These are phyloP conservation scores for Paraglomus brasilianum DNA, from an alignment of 192 early-diverging fungal species.

Conservation along the genomic window DNA sequence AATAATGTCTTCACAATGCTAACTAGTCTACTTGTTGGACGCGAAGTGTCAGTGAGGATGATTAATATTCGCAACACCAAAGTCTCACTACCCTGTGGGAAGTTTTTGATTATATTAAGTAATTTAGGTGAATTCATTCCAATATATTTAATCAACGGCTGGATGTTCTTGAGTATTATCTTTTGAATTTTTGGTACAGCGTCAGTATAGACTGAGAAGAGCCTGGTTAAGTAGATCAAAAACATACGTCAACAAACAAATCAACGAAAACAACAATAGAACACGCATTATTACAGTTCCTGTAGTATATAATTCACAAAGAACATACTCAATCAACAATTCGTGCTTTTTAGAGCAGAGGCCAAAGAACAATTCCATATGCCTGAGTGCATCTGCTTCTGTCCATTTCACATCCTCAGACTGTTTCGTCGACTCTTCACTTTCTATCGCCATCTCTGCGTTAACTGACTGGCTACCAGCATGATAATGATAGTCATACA, in stretches of 20 bases:
- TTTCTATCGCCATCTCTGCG: background rate
- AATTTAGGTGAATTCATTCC: slow-evolving; percentile 55
- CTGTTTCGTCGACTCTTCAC: slow-evolving; percentile 17
- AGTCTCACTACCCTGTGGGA: slow-evolving; percentile 70
- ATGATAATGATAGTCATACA: slow-evolving; percentile 26
- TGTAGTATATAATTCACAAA: background rate
- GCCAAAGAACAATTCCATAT: slow-evolving; percentile 75
- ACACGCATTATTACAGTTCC: slow-evolving; percentile 26
- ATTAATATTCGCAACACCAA: slow-evolving; percentile 63
- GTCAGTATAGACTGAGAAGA: slow-evolving; percentile 51
- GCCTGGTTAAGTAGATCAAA: slow-evolving; percentile 36
- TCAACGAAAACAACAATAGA: slow-evolving; percentile 31
- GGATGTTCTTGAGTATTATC: slow-evolving; percentile 57
- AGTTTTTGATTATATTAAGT: slow-evolving; percentile 56
- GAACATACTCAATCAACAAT: slow-evolving; percentile 62
- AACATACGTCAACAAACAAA: slow-evolving; percentile 32
- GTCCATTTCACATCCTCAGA: slow-evolving; percentile 38
- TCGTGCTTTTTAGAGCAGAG: slow-evolving; percentile 70
- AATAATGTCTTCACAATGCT: slow-evolving; percentile 53
- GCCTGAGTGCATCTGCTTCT: slow-evolving; percentile 63
- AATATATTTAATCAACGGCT: slow-evolving; percentile 65
- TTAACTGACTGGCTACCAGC: slow-evolving; percentile 7
- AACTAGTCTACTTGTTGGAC: slow-evolving; percentile 53
- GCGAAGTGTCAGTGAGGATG: slow-evolving; percentile 59
- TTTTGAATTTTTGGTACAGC: slow-evolving; percentile 44